A percentile compares a stretch with the other conserved stretches of the same genome.
Evolutionary conservation across 2,329 filamentous ascomycete genomes (phyloP).

Genomic region (Cadophora sp.): DNA sequence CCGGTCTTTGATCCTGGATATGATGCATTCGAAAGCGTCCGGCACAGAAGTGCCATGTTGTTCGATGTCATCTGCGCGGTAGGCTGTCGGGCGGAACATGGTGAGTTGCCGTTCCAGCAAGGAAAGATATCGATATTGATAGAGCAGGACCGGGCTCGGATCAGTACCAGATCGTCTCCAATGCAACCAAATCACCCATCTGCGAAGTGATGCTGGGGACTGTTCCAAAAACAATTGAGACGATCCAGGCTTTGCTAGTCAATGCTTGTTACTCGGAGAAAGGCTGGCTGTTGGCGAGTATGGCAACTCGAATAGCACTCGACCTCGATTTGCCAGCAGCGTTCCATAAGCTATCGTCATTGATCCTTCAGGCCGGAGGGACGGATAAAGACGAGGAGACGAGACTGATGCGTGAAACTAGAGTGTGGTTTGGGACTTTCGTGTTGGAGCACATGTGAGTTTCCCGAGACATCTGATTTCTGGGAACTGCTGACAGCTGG

Average conservation of each 20-base stretch:
- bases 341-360: slow-evolving; percentile 38
- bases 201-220: slow-evolving; percentile 53
- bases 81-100: slow-evolving; percentile 51
- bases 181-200: slow-evolving; percentile 53
- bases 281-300: slow-evolving; percentile 56
- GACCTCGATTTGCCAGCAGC: slow-evolving; percentile 54
- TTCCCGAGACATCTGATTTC: neutral
- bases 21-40: slow-evolving; percentile 55
- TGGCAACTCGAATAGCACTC: slow-evolving; percentile 58
- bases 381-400: slow-evolving; percentile 37
- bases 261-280: slow-evolving; percentile 60
- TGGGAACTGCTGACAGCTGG: too few relatives aligned
- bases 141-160: slow-evolving; percentile 48
- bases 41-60: slow-evolving; percentile 55
- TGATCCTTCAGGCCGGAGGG: slow-evolving; percentile 33
- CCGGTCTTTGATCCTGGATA: slow-evolving; percentile 53
- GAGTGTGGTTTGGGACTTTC: slow-evolving; percentile 60
- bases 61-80: slow-evolving; percentile 60
- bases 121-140: neutral
- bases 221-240: slow-evolving; percentile 52
- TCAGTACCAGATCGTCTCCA: slow-evolving; percentile 52
- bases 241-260: slow-evolving; percentile 58
- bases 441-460: slow-evolving; percentile 57
- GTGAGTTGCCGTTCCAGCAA: slow-evolving; percentile 36
- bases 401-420: slow-evolving; percentile 50